These are phyloP conservation scores for Aquilaria malaccensis DNA, from an alignment of 345 rosid genomes.

Conservation along the genomic window DNA sequence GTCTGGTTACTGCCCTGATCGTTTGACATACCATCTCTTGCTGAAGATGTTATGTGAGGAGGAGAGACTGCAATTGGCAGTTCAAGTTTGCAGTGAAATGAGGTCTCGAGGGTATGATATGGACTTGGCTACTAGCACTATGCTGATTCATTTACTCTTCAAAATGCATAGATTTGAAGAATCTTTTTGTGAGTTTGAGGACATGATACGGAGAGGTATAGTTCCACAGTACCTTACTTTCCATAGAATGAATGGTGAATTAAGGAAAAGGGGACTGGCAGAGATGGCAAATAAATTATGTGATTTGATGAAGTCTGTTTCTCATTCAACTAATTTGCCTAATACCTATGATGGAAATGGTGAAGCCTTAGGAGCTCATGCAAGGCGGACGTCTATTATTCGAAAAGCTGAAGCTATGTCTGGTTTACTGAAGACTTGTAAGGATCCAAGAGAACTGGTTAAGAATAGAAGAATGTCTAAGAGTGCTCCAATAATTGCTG, in stretches of 20 bases:
- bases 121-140: constrained; percentile 59
- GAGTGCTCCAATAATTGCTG: constrained; percentile 19
- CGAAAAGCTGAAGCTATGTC: constrained; percentile 83
- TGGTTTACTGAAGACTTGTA: constrained; percentile 53
- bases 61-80: constrained; percentile 60
- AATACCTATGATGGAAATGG: constrained; percentile 26
- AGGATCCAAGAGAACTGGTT: constrained; percentile 50
- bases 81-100: constrained; percentile 79
- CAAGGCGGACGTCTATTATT: constrained; percentile 46
- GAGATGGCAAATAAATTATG: constrained; percentile 46
- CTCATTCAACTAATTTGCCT: constrained; percentile 58
- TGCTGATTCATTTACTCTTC: constrained; percentile 63
- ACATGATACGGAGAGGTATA: constrained; percentile 55
- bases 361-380: constrained; percentile 22
- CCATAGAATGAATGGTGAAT: constrained; percentile 49
- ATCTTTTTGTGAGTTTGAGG: constrained; percentile 65
- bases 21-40: constrained; percentile 67
- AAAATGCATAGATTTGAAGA: constrained; percentile 59
- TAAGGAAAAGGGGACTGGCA: constrained; percentile 47
- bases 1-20: constrained; percentile 62
- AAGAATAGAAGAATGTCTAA: constrained; percentile 36
- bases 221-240: constrained; percentile 74
- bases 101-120: constrained; percentile 53
- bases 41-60: constrained; percentile 76
- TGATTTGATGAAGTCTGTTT: constrained; percentile 53